Evolutionary conservation across 148 eudicot genomes (phyloP).

Genomic region (Diospyros lotus): DNA sequence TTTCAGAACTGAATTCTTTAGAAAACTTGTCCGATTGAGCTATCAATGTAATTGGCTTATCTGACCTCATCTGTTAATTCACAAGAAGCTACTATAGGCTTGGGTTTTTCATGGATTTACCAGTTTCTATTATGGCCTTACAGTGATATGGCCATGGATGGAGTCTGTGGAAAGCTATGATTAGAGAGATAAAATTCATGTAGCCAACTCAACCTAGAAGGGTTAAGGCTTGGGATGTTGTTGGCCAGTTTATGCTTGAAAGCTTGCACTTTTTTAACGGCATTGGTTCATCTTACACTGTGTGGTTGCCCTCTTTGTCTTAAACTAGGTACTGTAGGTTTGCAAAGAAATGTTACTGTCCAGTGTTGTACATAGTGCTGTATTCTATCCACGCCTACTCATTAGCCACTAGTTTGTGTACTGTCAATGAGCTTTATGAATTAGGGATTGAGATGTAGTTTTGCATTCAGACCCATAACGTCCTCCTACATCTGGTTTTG

Average conservation of each 20-base stretch:
- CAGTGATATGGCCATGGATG: too few relatives aligned
- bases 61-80: background rate
- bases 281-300: too few relatives aligned
- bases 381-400: background rate
- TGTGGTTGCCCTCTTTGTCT: too few relatives aligned
- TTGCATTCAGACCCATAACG: background rate
- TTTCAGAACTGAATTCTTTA: constrained; percentile 5
- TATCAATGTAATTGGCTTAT: background rate
- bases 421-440: background rate
- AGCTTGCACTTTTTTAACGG: too few relatives aligned
- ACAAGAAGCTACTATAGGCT: background rate
- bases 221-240: too few relatives aligned
- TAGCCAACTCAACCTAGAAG: too few relatives aligned
- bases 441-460: background rate
- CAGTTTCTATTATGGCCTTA: too few relatives aligned
- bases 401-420: background rate
- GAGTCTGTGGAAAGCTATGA: too few relatives aligned
- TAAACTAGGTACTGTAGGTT: background rate
- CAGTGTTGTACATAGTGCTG: background rate
- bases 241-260: too few relatives aligned
- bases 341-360: background rate
- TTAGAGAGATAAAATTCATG: too few relatives aligned
- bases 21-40: background rate
- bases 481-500: background rate
- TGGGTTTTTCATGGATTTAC: too few relatives aligned